Evolutionary conservation across 1,284 basidiomycete species (phyloP), one percentile per base, ranked within the genome.

Genomic region (Kwoniella shivajii): DNA sequence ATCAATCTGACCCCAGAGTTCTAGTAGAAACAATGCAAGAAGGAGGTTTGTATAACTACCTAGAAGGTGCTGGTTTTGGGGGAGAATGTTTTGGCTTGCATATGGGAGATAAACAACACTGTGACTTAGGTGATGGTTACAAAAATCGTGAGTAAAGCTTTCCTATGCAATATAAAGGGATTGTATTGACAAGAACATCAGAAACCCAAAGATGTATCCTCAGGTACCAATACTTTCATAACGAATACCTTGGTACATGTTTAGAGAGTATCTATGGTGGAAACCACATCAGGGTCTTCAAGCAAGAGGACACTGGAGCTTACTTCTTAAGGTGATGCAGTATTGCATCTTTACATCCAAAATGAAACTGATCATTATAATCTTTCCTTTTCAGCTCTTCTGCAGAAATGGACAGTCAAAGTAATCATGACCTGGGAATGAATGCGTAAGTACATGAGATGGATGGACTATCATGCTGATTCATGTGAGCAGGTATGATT

Each of bases 31-130:
- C 53, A 5, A 57, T 53, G 50, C 22, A 22, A 7, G 39, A 61
- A 11, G 64, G 64, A 18, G 64, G 64, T 3, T 18, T 66, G 22
- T 66, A 63, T 48, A 64, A 60, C 34, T 66, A 57, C 43, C 37
- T 66, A 10, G 60, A 57, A 34, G 57, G 54, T 9, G 50, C 57
- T 27, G 53, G 50, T 10, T 61, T 61, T 49, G 64, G 59, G 16
- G 54, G 50, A n/a, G 41, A 66, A 45, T 66, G 64, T 36, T 33
- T 63, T 33, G 64, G 59, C 1, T 27, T 66, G 11, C 53, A 57
- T 31, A 50, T 59, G 57, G 64, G 64, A 13, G 39, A 53, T 31
- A 26, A 38, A 24, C 64, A 66, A 31, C 39, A 37, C 14, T 33
- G 20, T 13, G 52, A 66, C 37, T 48, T 63, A 22, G 64, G 64